Evolutionary conservation across 768 basidiomycete species (phyloP).

Genomic region (Naganishia vaughanmartiniae): DNA sequence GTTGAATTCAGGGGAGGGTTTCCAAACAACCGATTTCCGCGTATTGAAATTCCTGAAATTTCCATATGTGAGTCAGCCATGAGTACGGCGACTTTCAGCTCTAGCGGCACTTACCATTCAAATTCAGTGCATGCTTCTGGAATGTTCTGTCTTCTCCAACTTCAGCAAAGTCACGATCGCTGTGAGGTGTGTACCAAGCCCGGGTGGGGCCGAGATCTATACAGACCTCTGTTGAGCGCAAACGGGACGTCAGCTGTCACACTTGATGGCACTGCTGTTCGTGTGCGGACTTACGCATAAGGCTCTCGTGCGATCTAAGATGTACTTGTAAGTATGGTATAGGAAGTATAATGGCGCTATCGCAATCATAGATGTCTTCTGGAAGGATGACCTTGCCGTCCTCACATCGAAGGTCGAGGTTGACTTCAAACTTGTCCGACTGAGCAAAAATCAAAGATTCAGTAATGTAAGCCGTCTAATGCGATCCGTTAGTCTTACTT

Average conservation of each 20-base stretch:
- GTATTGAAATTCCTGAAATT: constrained; percentile 54
- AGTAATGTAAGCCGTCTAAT: neutral
- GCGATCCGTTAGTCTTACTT: constrained; percentile 56
- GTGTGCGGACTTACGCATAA: constrained; percentile 66
- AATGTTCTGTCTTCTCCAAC: neutral
- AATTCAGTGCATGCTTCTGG: neutral
- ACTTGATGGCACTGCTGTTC: too few species aligned
- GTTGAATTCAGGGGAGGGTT: constrained; percentile 77
- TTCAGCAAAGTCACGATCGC: constrained; percentile 1
- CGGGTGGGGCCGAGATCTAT: constrained; percentile 67
- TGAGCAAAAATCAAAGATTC: constrained; percentile 45
- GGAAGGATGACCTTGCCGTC: constrained; percentile 65
- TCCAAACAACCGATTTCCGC: constrained; percentile 82
- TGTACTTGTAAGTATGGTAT: constrained; percentile 72
- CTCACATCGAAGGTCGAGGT: constrained; percentile 60
- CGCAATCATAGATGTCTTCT: constrained; percentile 52
- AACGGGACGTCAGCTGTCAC: neutral
- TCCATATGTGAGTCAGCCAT: neutral
- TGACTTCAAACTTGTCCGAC: constrained; percentile 80
- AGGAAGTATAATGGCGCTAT: constrained; percentile 56
- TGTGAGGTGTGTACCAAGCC: constrained; percentile 5
- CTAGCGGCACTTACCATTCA: neutral
- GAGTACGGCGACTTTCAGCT: too few species aligned
- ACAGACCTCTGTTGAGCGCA: constrained; percentile 50
- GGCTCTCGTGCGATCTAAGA: constrained; percentile 77